Base-by-base conservation (phyloP, 768 basidiomycete species). In the Tremella fuciformis region DNA sequence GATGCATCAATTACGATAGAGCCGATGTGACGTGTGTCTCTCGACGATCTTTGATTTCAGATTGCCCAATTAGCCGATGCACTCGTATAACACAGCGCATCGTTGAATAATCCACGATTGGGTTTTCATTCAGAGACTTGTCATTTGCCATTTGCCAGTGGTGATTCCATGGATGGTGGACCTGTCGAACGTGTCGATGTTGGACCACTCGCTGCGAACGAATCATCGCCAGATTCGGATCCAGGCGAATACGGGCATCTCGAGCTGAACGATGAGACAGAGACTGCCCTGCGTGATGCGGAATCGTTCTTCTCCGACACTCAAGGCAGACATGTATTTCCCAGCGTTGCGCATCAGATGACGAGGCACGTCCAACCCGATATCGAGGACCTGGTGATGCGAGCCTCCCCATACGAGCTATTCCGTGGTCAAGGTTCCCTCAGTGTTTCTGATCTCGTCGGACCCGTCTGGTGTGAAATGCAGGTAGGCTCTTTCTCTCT, bases 391-490 rank as follows among this genome's bases (percentile, higher is more conserved):
- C 15, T 41, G 22, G 6, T 41, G 29, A 34, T 11, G 6, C 4
- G 11, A 34, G 29, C 29, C 6, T 58, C 62, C 3, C 69, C 63
- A 9, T 74, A 69, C 44, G 49, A 57, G 81, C 81, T 83, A 85
- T 77, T 77, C 40, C 61, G 77, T 39, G 71, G 67, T 41, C 66
- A 67, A 47, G 74, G 70, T 8, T 74, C 65, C 46, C 70, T 79
- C 53, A 78, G 76, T 39, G 76, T 78, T 4, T 73, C 77, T 1
- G 78, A 79, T 60, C 64, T 79, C 11, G 75, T 76, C 1, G 76
- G 71, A n/a, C 74, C 77, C 0, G 52, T 69, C 4, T 79, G 78
- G 78, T 79, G 78, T 52, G 77, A 78, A 55, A 73, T 75, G 9
- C 71, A 76, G 54, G 74, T 76, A 55, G 58, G 74, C 60, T 53